Conservation (phyloP, 305 asterid genomes). For the Coffea humblotiana region DNA sequence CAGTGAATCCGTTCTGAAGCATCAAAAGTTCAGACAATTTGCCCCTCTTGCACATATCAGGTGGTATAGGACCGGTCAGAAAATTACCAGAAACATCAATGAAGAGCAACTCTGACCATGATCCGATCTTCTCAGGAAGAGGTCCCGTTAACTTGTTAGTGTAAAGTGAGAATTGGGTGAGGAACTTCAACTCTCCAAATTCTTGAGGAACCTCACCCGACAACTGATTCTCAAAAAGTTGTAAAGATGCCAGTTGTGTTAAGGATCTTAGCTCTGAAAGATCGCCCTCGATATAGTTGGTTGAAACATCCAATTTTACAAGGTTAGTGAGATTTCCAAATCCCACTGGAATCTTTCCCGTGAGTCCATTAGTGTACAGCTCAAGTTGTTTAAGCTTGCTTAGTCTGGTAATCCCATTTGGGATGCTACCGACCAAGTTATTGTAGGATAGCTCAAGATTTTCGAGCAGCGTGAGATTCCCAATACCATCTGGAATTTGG, state of each 20-base stretch:
- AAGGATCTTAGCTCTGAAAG: slow-evolving; percentile 37
- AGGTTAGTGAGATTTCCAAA: slow-evolving; percentile 36
- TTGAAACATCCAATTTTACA: slow-evolving; percentile 29
- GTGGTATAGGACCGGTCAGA: slow-evolving; percentile 36
- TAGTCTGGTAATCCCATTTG: slow-evolving; percentile 38
- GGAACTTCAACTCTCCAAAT: slow-evolving; percentile 35
- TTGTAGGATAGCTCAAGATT: slow-evolving; percentile 41
- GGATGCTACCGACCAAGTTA: slow-evolving; percentile 33
- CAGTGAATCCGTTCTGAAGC: slow-evolving; percentile 38
- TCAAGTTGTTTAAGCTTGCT: slow-evolving; percentile 37
- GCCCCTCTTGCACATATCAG: slow-evolving; percentile 42
- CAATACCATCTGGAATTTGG: slow-evolving; percentile 42
- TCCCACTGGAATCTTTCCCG: slow-evolving; percentile 33
- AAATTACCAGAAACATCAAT: slow-evolving; percentile 39
- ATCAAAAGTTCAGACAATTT: slow-evolving; percentile 24
- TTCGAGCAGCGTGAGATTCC: slow-evolving; percentile 40
- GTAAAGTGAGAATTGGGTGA: slow-evolving; percentile 29
- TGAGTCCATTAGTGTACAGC: slow-evolving; percentile 32
- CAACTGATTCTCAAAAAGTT: slow-evolving; percentile 39
- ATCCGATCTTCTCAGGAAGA: slow-evolving; percentile 39
- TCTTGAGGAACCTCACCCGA: slow-evolving; percentile 38
- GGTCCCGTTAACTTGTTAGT: slow-evolving; percentile 32
- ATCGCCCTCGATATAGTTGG: slow-evolving; percentile 37
- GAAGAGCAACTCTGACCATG: slow-evolving; percentile 32
- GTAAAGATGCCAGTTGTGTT: slow-evolving; percentile 27